A percentile compares a stretch with the other conserved stretches of the same genome.
Conservation (phyloP, 2,329 filamentous ascomycete species). For the Apiospora koreana region DNA sequence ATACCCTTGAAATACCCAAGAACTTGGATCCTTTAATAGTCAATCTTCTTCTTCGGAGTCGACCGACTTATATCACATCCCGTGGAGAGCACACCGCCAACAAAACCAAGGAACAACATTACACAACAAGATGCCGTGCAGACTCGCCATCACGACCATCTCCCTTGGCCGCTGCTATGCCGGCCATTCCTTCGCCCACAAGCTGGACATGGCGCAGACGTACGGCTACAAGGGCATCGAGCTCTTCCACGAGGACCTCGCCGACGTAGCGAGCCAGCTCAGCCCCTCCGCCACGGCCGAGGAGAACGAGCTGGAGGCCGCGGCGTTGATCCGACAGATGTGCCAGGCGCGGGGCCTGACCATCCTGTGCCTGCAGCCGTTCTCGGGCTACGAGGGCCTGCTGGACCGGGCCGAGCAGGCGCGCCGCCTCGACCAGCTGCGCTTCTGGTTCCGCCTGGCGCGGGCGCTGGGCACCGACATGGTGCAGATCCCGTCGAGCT, state of each 20-base stretch:
- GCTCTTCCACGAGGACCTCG: slow-evolving; percentile 76
- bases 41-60: neutral
- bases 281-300: slow-evolving; percentile 42
- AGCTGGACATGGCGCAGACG: slow-evolving; percentile 66
- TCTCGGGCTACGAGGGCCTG: slow-evolving; percentile 76
- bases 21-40: neutral
- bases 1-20: neutral
- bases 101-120: neutral
- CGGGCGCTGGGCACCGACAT: slow-evolving; percentile 66
- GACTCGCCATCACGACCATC: slow-evolving; percentile 73
- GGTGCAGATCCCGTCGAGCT: slow-evolving; percentile 74
- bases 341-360: slow-evolving; percentile 56
- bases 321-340: slow-evolving; percentile 55
- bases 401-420: slow-evolving; percentile 60
- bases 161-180: slow-evolving; percentile 71
- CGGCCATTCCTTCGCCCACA: slow-evolving; percentile 66
- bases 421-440: slow-evolving; percentile 61
- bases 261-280: slow-evolving; percentile 54
- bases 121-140: slow-evolving; percentile 48
- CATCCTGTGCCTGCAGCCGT: slow-evolving; percentile 73
- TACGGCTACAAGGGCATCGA: slow-evolving; percentile 72
- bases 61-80: neutral
- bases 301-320: slow-evolving; percentile 56
- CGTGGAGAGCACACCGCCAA: neutral
- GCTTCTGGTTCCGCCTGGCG: slow-evolving; percentile 69